Base-by-base conservation (phyloP, 1,139 yeast species). In the Geotrichum candidum region DNA sequence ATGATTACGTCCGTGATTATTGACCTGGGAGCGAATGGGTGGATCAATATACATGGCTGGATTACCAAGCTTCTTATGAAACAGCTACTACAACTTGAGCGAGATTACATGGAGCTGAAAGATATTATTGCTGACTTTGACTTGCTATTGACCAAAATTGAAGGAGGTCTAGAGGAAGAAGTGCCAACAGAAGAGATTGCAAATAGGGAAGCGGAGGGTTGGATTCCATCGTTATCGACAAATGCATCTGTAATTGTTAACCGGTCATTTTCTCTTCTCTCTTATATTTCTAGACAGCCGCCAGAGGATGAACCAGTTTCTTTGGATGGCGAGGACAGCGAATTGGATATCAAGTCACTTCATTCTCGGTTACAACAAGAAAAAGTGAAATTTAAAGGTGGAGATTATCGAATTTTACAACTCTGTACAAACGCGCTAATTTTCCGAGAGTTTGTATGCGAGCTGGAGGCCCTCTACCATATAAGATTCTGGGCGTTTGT, bases 381-480 rank as follows among this genome's bases (percentile, higher is more conserved):
- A 22, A 48, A 18, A 5, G 22, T 52, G 9, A 41, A 35, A n/a
- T 11, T 35, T 9, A 45, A 35, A 33, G 18, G 18, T 53, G 27
- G 10, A 11, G 25, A 33, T 18, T 53, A 33, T 25, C 18, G 51
- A 38, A 22, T 10, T 35, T 53, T 41, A 25, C 53, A 60, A 11
- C n/a, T 51, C 29, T 56, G 60, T 25, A 52, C 57, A 4, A 60
- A 60, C 41, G 62, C 62, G 1, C 27, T 60, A 22, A 57, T 60
- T 23, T 56, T 60, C 18, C 57, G 57, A 50, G 56, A 57, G 25
- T 60, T 60, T 60, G 60, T 60, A 38, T 60, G 62, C 41, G 59
- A 60, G 38, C 13, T 60, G 29, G 54, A 56, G 23, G 62, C 62
- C 4, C 53, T 60, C 15, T 60, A 57, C 35, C 62, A 60, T 56